A percentile compares a stretch with the other conserved stretches of the same genome.
phyloP scores from a whole-genome alignment of 345 rosid species.

The rapeseed (Brassica napus) region DNA sequence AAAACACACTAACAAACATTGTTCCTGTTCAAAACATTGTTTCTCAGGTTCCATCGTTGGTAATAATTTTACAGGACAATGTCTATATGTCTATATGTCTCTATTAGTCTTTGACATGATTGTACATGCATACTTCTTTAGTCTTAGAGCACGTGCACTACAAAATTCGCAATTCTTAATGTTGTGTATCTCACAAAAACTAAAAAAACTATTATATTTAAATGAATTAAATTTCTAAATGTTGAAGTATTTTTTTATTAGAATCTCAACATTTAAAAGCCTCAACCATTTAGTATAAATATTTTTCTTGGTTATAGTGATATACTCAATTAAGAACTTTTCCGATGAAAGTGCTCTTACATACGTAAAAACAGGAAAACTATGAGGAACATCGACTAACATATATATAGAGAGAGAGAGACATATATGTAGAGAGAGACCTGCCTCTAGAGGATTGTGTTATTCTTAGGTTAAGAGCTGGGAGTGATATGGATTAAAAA shows the following conservation, averaged over 20 bases:
- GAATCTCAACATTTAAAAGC: too few relatives aligned
- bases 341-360: background rate
- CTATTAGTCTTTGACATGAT: background rate
- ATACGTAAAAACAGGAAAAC: background rate
- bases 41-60: background rate
- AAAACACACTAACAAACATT: background rate
- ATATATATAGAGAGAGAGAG: too few relatives aligned
- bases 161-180: too few relatives aligned
- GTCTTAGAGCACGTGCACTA: background rate
- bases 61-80: background rate
- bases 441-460: background rate
- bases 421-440: background rate
- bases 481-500: background rate
- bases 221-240: background rate
- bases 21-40: background rate
- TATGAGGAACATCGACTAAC: background rate
- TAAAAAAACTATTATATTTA: too few relatives aligned
- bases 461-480: too few relatives aligned
- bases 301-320: background rate
- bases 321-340: too few relatives aligned
- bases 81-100: background rate
- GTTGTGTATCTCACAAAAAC: background rate
- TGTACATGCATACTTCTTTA: background rate
- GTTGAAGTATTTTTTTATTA: too few relatives aligned
- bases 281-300: background rate